A percentile compares a stretch with the other conserved stretches of the same genome.
These are phyloP conservation scores for Starmerella cellae DNA, from an alignment of 805 yeast species.

Conservation along the genomic window DNA sequence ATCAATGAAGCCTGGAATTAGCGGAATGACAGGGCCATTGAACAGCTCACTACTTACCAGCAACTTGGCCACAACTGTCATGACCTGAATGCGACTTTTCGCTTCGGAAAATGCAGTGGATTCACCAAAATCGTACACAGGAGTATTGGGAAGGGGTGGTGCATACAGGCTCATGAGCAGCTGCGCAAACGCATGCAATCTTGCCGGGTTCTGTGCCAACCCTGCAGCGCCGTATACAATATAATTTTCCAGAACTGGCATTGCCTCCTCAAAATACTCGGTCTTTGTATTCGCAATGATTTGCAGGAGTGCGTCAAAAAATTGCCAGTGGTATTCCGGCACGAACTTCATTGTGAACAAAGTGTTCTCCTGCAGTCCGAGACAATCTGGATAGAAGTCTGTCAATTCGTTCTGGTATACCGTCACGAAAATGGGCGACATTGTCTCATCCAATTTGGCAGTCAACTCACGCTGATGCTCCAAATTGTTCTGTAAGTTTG, in stretches of 20 bases:
- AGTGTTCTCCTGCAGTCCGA: slow-evolving; percentile 61
- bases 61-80: slow-evolving; percentile 51
- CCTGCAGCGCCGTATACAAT: slow-evolving; percentile 46
- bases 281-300: slow-evolving; percentile 33
- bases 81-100: slow-evolving; percentile 43
- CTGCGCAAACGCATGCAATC: slow-evolving; percentile 35
- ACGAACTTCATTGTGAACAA: slow-evolving; percentile 47
- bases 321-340: slow-evolving; percentile 63
- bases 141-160: slow-evolving; percentile 19
- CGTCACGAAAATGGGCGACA: slow-evolving; percentile 54
- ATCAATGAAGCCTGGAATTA: slow-evolving; percentile 12
- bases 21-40: slow-evolving; percentile 12
- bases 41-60: slow-evolving; percentile 31
- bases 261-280: slow-evolving; percentile 61
- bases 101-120: slow-evolving; percentile 47
- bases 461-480: slow-evolving; percentile 66
- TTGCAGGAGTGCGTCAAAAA: slow-evolving; percentile 40
- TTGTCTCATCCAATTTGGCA: slow-evolving; percentile 47
- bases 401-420: slow-evolving; percentile 54
- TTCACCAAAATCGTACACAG: not conserved
- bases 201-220: slow-evolving; percentile 30
- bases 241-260: slow-evolving; percentile 61
- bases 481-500: slow-evolving; percentile 67
- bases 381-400: slow-evolving; percentile 62
- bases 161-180: slow-evolving; percentile 38